Percentiles rank a stretch among this genome's conserved stretches.
These are phyloP conservation scores for Aegle marmelos DNA, from an alignment of 345 rosid species.

Conservation along the genomic window DNA sequence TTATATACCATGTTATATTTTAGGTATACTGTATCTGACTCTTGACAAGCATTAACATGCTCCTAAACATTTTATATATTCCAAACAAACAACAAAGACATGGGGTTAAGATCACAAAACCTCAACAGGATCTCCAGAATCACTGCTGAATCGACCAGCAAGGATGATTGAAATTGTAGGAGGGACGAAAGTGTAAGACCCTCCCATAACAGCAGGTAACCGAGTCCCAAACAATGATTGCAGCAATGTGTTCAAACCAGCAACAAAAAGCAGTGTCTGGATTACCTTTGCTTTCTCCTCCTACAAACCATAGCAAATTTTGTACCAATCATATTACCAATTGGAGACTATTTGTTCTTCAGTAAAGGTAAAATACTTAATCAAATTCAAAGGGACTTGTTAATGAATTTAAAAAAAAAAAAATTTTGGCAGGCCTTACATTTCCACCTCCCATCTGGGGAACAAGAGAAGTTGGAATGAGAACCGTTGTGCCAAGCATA, in stretches of 20 bases:
- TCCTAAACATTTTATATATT: not conserved
- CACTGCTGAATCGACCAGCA: constrained; percentile 75
- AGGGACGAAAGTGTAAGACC: constrained; percentile 88
- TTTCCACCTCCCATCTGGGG: constrained; percentile 99
- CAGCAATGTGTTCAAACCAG: constrained; percentile 91
- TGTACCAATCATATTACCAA: not conserved
- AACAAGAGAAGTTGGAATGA: constrained; percentile 90
- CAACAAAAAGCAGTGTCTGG: constrained; percentile 92
- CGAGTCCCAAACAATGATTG: constrained; percentile 83
- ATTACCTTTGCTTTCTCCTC: constrained; percentile 94
- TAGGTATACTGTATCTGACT: not conserved
- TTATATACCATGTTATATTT: not conserved
- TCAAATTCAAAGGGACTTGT: not conserved
- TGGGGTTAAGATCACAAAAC: constrained; percentile 39
- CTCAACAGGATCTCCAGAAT: constrained; percentile 54
- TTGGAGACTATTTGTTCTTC: not conserved
- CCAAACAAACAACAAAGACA: constrained; percentile 7
- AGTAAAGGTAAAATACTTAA: not conserved
- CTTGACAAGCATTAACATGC: not conserved
- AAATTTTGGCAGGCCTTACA: constrained; percentile 41
- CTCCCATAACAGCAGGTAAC: constrained; percentile 93
- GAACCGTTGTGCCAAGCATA: constrained; percentile 93
- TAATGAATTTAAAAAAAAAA: not conserved
- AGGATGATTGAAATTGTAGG: constrained; percentile 90
- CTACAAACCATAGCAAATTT: constrained; percentile 35